A percentile compares a stretch with the other conserved stretches of the same genome.
Evolutionary conservation across 352 stramenopile species (phyloP).

Genomic region (Pythium phragmitis): DNA sequence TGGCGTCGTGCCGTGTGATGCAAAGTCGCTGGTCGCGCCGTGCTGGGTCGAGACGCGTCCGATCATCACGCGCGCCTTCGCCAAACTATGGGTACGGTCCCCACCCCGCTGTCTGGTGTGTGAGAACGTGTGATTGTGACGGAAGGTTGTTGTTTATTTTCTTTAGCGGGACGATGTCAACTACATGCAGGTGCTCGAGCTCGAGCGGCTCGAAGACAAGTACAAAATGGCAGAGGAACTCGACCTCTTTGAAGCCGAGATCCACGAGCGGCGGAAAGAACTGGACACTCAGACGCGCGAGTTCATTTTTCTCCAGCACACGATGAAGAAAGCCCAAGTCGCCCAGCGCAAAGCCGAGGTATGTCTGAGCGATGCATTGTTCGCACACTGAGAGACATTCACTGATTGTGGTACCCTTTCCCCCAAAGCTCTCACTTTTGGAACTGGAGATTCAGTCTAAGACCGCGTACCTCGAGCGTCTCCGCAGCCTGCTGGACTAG

Average conservation of each 20-base stretch:
- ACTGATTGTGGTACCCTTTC: background rate
- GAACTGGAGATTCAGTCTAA: conserved; percentile 72
- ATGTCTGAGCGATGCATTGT: background rate
- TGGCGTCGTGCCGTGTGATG: conserved; percentile 59
- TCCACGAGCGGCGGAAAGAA: conserved; percentile 36
- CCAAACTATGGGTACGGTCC: conserved; percentile 55
- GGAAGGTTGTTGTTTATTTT: background rate
- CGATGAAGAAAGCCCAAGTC: conserved; percentile 47
- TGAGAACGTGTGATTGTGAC: no score
- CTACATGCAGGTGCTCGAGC: conserved; percentile 52
- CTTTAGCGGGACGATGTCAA: conserved; percentile 55
- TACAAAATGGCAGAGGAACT: conserved; percentile 57
- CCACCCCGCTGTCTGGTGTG: background rate
- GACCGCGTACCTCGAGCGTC: conserved; percentile 48
- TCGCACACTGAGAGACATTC: no score
- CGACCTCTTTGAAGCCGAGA: conserved; percentile 55
- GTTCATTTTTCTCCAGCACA: conserved; percentile 46
- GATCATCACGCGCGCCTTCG: conserved; percentile 55
- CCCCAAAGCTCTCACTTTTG: conserved; percentile 51
- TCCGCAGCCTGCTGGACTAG: conserved; percentile 25
- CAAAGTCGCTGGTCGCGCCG: conserved; percentile 45
- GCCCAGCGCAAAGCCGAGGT: conserved; percentile 62
- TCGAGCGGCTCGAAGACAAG: conserved; percentile 65
- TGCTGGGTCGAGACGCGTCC: conserved; percentile 70
- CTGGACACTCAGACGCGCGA: conserved; percentile 39